These are phyloP conservation scores for Pseudocercospora crystallina DNA, from an alignment of 2,329 filamentous ascomycete genomes.

Conservation along the genomic window DNA sequence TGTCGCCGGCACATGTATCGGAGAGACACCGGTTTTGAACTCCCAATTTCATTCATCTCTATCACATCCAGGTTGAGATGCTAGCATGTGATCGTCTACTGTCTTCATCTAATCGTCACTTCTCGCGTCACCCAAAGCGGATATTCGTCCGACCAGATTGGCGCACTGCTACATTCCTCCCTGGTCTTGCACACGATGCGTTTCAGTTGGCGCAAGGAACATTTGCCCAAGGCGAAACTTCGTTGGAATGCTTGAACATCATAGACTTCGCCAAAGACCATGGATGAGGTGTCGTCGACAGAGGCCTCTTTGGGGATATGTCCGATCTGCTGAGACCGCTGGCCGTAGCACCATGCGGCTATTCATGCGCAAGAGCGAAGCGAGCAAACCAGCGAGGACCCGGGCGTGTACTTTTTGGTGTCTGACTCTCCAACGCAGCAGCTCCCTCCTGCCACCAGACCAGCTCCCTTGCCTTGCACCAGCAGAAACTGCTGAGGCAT, in stretches of 20 bases:
- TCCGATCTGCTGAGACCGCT: slow-evolving; percentile 3
- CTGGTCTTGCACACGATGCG: too few species aligned
- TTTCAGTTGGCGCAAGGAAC: too few species aligned
- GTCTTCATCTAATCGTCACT: too few species aligned
- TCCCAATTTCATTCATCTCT: background rate
- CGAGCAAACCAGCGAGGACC: slow-evolving; percentile 6
- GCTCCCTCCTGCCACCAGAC: too few species aligned
- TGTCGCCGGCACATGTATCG: slow-evolving; percentile 2
- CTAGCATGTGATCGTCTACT: too few species aligned
- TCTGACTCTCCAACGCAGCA: slow-evolving; percentile 6
- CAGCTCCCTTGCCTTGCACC: too few species aligned
- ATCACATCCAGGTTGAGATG: too few species aligned
- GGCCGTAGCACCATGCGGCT: slow-evolving; percentile 1
- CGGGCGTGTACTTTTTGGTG: background rate
- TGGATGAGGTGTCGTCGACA: slow-evolving; percentile 12
- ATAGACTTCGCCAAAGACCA: background rate
- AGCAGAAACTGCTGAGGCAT: slow-evolving; percentile 4
- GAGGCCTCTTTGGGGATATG: background rate
- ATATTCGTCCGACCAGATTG: too few species aligned
- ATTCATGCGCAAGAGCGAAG: slow-evolving; percentile 5
- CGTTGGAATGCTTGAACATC: background rate
- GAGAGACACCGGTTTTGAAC: background rate
- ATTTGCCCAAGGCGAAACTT: background rate
- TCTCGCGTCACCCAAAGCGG: too few species aligned
- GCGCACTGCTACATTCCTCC: too few species aligned